A percentile compares a stretch with the other conserved stretches of the same genome.
Evolutionary conservation across 495 filamentous ascomycete genomes (phyloP).

Genomic region (Penicillium pulvis): DNA sequence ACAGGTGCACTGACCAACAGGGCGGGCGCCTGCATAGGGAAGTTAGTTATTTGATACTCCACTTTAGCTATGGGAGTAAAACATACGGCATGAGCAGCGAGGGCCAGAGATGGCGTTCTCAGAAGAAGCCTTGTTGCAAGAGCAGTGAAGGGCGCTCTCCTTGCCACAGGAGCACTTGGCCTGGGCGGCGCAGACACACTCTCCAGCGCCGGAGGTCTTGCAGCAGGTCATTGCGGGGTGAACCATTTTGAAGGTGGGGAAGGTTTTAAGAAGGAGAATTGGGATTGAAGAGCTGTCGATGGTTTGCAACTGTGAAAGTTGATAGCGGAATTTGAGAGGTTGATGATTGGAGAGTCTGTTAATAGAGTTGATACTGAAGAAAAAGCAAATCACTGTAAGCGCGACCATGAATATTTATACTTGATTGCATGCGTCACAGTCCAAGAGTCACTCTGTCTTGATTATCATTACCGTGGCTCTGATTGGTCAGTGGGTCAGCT

Average conservation of each 20-base stretch:
- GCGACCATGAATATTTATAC: constrained; percentile 33
- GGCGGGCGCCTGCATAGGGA: constrained; percentile 59
- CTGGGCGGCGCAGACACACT: constrained; percentile 63
- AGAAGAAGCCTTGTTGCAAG: constrained; percentile 70
- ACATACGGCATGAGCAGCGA: constrained; percentile 81
- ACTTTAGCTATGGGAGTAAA: constrained; percentile 7
- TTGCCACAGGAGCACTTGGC: constrained; percentile 86
- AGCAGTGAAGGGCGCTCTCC: constrained; percentile 81
- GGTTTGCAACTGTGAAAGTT: constrained; percentile 2
- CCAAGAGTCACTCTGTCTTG: constrained; percentile 12
- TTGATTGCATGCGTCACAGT: constrained; percentile 17
- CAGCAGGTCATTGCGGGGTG: constrained; percentile 64
- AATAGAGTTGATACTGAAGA: constrained; percentile 1
- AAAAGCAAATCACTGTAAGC: constrained; percentile 1
- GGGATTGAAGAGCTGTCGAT: constrained; percentile 12
- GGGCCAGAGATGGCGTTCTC: constrained; percentile 78
- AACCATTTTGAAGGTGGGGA: constrained; percentile 43
- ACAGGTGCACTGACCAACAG: constrained; percentile 81
- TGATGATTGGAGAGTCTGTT: background rate
- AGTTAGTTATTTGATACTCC: constrained; percentile 13
- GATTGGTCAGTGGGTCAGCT: constrained; percentile 24
- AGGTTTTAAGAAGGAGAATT: constrained; percentile 2
- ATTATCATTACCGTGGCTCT: constrained; percentile 32
- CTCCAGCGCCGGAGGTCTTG: constrained; percentile 52
- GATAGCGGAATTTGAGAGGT: background rate